A percentile compares a stretch with the other conserved stretches of the same genome.
phyloP scores from a whole-genome alignment of 2,329 filamentous ascomycete species.

The Pseudocercospora vitis region DNA sequence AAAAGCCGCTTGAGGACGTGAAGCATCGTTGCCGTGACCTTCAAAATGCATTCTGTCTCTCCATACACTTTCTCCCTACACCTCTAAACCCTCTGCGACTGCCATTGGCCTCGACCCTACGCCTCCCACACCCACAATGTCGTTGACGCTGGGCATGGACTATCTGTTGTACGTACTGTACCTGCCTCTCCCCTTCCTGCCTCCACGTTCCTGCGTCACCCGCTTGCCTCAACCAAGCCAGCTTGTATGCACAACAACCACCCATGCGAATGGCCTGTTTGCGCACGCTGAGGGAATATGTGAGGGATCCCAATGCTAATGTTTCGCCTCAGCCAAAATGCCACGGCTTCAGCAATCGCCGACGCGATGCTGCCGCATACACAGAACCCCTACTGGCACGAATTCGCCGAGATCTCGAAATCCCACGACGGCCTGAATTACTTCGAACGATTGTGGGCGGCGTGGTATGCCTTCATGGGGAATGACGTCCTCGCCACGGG shows the following conservation, averaged over 20 bases:
- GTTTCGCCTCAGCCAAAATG: conserved; percentile 31
- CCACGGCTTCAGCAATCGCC: conserved; percentile 36
- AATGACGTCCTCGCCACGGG: conserved; percentile 96
- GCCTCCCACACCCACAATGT: conserved; percentile 19
- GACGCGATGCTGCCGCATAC: conserved; percentile 42
- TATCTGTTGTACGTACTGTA: conserved; percentile 29
- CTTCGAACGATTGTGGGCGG: conserved; percentile 84
- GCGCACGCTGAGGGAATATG: too few species aligned
- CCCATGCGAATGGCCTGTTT: too few species aligned
- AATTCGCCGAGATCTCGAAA: conserved; percentile 64
- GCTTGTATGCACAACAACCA: background rate
- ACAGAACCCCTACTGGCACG: conserved; percentile 63
- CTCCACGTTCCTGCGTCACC: conserved; percentile 2
- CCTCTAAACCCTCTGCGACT: too few species aligned
- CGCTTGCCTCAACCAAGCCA: background rate
- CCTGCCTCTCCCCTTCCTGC: background rate
- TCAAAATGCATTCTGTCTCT: background rate
- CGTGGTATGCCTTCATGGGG: conserved; percentile 97
- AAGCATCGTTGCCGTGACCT: background rate
- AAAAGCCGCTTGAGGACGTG: too few species aligned
- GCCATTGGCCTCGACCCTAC: too few species aligned
- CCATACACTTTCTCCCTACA: background rate
- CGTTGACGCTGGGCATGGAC: conserved; percentile 31
- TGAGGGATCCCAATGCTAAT: conserved; percentile 8
- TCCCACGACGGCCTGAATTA: conserved; percentile 85